Evolutionary conservation across 1,284 basidiomycete species (phyloP).

Genomic region (Neonothopanus nambi): DNA sequence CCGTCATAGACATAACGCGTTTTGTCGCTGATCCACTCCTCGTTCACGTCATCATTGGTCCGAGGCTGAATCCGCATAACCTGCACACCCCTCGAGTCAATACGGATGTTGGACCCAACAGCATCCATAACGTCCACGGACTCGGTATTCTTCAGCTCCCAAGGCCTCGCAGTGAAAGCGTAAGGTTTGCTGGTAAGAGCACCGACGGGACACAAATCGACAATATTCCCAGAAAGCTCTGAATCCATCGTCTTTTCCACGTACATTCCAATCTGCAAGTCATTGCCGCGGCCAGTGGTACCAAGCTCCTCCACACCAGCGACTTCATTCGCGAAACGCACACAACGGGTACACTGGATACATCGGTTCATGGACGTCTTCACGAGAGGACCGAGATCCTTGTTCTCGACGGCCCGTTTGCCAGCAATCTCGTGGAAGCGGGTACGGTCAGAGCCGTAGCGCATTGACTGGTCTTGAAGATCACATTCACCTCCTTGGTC

Average conservation of each 20-base stretch:
- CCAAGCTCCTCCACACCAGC: conserved; percentile 98
- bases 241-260: conserved; percentile 98
- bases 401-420: conserved; percentile 98
- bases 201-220: conserved; percentile 97
- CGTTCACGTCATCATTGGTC: conserved; percentile 98
- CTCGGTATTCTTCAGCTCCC: conserved; percentile 99
- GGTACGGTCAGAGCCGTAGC: conserved; percentile 95
- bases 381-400: conserved; percentile 96
- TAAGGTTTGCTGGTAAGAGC: conserved; percentile 98
- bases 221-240: conserved; percentile 95
- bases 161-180: conserved; percentile 95
- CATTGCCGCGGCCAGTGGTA: conserved; percentile 96
- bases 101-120: conserved; percentile 96
- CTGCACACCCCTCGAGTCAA: conserved; percentile 94
- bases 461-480: conserved; percentile 99
- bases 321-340: conserved; percentile 98
- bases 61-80: conserved; percentile 98
- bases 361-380: conserved; percentile 99
- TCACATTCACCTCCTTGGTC: conserved; percentile 99
- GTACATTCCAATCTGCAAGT: conserved; percentile 98
- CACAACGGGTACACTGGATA: conserved; percentile 99
- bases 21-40: conserved; percentile 99
- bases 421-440: conserved; percentile 98
- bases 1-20: conserved; percentile 97
- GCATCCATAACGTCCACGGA: conserved; percentile 97